Conservation (phyloP, 495 filamentous ascomycete genomes). For the Opeltia flavorubescens region DNA sequence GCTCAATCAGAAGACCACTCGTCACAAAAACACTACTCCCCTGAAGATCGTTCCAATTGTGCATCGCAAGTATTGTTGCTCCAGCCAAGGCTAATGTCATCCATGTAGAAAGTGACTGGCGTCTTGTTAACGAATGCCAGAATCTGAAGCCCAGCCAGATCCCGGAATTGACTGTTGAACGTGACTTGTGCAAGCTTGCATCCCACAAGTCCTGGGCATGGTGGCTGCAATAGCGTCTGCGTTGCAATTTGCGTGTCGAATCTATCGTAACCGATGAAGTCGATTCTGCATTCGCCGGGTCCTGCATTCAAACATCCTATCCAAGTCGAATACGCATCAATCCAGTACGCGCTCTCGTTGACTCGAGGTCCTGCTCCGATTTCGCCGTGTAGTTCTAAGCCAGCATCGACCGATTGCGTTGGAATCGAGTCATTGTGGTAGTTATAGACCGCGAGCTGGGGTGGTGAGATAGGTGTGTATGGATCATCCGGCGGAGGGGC, state of each 20-base stretch:
- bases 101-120: conserved; percentile 26
- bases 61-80: conserved; percentile 30
- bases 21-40: conserved; percentile 1
- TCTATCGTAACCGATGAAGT: conserved; percentile 22
- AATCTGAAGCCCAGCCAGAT: conserved; percentile 27
- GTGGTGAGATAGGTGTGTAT: conserved; percentile 23
- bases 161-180: conserved; percentile 21
- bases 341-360: conserved; percentile 26
- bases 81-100: conserved; percentile 27
- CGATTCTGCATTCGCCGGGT: conserved; percentile 21
- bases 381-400: conserved; percentile 22
- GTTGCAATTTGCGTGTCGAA: conserved; percentile 12
- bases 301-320: conserved; percentile 29
- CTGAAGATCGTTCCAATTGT: conserved; percentile 11
- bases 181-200: conserved; percentile 23
- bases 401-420: conserved; percentile 17
- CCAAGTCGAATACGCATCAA: conserved; percentile 25
- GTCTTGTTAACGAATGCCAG: conserved; percentile 20
- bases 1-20: background rate
- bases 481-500: conserved; percentile 26
- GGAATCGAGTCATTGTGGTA: conserved; percentile 6
- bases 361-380: conserved; percentile 28
- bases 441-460: conserved; percentile 21
- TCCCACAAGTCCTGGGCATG: conserved; percentile 19
- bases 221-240: conserved; percentile 21